Conservation (phyloP, 139 green algal genomes). For the Volvox reticuliferus region DNA sequence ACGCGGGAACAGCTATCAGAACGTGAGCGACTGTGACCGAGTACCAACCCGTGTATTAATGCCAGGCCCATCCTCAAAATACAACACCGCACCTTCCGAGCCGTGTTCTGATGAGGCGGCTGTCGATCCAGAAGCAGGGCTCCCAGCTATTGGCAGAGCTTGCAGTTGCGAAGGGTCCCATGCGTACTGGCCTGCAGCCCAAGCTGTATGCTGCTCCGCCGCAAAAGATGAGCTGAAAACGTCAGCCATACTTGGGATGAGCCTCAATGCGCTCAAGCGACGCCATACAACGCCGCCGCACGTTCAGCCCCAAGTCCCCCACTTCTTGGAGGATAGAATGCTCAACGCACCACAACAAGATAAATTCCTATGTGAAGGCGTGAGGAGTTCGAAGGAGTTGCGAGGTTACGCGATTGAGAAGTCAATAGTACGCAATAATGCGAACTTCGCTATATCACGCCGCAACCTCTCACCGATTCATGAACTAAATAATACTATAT, state of each 20-base stretch:
- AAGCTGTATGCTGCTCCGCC: slow-evolving; percentile 1
- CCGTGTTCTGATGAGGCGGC: neutral
- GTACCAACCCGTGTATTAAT: neutral
- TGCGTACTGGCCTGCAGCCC: neutral
- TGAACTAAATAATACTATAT: no score
- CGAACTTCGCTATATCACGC: no score
- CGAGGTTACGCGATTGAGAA: neutral
- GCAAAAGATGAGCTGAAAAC: slow-evolving; percentile 9
- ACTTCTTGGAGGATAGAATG: neutral
- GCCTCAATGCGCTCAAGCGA: neutral
- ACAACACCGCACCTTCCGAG: neutral
- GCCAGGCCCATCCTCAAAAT: neutral
- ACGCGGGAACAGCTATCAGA: neutral
- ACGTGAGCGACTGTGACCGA: neutral
- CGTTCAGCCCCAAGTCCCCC: neutral
- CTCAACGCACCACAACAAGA: neutral
- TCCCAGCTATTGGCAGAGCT: neutral
- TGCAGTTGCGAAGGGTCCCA: slow-evolving; percentile 31
- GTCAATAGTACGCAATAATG: neutral
- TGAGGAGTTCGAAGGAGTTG: neutral
- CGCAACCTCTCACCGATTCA: no score
- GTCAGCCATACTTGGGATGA: slow-evolving; percentile 8
- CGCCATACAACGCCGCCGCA: slow-evolving; percentile 16
- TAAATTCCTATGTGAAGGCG: no score
- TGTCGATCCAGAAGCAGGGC: neutral